Conservation (phyloP, 306 rosid genomes). For the Ormosia emarginata region DNA sequence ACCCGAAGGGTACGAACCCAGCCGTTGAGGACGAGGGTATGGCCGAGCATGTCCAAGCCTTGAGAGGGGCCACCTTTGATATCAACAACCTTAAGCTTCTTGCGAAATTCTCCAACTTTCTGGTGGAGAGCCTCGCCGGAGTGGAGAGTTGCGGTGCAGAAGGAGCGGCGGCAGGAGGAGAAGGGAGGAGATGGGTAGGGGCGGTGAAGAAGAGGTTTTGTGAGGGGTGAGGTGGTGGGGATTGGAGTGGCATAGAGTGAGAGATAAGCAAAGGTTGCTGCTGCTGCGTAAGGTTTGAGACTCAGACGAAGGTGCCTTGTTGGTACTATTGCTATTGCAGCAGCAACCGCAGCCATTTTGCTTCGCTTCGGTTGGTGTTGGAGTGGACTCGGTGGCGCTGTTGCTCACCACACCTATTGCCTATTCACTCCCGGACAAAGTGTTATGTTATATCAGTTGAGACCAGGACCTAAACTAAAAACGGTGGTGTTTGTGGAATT, state of each 20-base stretch:
- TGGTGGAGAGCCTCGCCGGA: constrained; percentile 28
- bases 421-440: too few relatives aligned
- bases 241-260: constrained; percentile 5
- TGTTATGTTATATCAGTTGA: too few relatives aligned
- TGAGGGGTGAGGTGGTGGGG: neutral
- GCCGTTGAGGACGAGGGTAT: constrained; percentile 52
- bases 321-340: constrained; percentile 40
- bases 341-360: constrained; percentile 41
- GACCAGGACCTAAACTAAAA: too few relatives aligned
- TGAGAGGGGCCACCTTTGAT: constrained; percentile 52
- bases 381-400: neutral
- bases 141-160: constrained; percentile 44
- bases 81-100: constrained; percentile 68
- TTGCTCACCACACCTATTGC: neutral
- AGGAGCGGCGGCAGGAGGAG: constrained; percentile 31
- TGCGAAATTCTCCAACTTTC: constrained; percentile 65
- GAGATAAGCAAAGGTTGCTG: constrained; percentile 27
- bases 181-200: neutral
- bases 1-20: constrained; percentile 89
- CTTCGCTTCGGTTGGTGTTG: neutral
- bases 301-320: constrained; percentile 35
- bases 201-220: constrained; percentile 20
- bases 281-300: neutral
- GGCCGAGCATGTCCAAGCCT: constrained; percentile 59
- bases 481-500: too few relatives aligned